These are phyloP conservation scores for Hagleromyces aurorensis DNA, from an alignment of 805 yeast genomes.

Conservation along the genomic window DNA sequence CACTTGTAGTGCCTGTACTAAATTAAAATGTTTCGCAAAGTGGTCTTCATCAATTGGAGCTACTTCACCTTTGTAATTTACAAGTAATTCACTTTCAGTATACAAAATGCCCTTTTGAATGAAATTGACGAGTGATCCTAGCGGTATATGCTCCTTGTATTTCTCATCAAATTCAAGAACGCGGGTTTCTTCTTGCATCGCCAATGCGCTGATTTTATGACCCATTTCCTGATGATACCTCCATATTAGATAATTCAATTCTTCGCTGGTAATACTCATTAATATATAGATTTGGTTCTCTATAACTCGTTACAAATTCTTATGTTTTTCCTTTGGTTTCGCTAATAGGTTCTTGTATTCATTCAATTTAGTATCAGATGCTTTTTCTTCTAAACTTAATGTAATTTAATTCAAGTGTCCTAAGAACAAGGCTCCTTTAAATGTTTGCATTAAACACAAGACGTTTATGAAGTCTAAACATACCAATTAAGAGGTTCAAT, in stretches of 20 bases:
- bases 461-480: too few relatives aligned
- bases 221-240: conserved; percentile 85
- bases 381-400: too few relatives aligned
- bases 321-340: too few relatives aligned
- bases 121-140: conserved; percentile 73
- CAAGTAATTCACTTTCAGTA: conserved; percentile 57
- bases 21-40: conserved; percentile 34
- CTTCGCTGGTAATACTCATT: conserved; percentile 78
- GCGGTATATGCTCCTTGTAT: conserved; percentile 48
- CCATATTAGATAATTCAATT: conserved; percentile 88
- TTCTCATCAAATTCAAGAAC: conserved; percentile 49
- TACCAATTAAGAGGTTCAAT: too few relatives aligned
- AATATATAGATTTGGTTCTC: too few relatives aligned
- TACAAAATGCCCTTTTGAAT: conserved; percentile 83
- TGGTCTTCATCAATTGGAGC: conserved; percentile 20
- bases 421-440: too few relatives aligned
- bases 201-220: conserved; percentile 64
- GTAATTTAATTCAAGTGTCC: too few relatives aligned
- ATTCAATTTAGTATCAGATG: too few relatives aligned
- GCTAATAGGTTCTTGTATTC: too few relatives aligned
- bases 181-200: conserved; percentile 66
- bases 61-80: conserved; percentile 31
- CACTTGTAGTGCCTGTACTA: conserved; percentile 47
- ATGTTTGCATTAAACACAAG: too few relatives aligned
- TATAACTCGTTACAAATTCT: too few relatives aligned